These are phyloP conservation scores for Pseudozyma hubeiensis DNA, from an alignment of 1,284 basidiomycete species.

Conservation along the genomic window DNA sequence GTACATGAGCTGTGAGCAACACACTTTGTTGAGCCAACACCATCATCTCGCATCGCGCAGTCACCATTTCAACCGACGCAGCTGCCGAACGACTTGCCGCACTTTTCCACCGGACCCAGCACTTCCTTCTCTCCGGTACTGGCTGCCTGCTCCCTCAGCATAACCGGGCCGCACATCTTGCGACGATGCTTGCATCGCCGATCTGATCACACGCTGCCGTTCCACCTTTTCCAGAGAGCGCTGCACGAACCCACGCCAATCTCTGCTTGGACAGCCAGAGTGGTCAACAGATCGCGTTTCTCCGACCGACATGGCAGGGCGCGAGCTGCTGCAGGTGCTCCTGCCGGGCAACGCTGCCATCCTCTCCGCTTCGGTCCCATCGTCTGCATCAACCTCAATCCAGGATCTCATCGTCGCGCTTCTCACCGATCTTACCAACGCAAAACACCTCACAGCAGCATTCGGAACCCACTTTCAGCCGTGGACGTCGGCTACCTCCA, in stretches of 20 bases:
- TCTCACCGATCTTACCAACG: slow-evolving; percentile 48
- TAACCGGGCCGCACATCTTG: too few species aligned
- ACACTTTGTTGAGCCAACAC: neutral
- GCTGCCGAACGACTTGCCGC: too few species aligned
- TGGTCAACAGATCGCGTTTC: neutral
- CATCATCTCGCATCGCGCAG: slow-evolving; percentile 2
- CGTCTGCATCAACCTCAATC: slow-evolving; percentile 28
- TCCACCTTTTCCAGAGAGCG: too few species aligned
- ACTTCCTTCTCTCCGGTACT: too few species aligned
- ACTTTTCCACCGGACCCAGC: too few species aligned
- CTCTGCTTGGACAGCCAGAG: too few species aligned
- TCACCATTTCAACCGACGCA: too few species aligned
- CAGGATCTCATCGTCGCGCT: slow-evolving; percentile 46
- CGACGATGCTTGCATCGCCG: too few species aligned
- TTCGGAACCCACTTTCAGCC: slow-evolving; percentile 52
- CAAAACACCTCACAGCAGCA: slow-evolving; percentile 32
- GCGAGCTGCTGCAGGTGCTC: slow-evolving; percentile 55
- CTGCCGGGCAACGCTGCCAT: slow-evolving; percentile 53
- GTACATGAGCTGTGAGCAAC: too few species aligned
- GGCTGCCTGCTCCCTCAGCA: too few species aligned
- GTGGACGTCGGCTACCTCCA: slow-evolving; percentile 42
- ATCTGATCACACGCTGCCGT: too few species aligned
- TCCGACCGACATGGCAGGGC: slow-evolving; percentile 26
- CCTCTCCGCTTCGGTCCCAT: slow-evolving; percentile 48
- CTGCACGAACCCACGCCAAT: too few species aligned